Evolutionary conservation across 2,329 filamentous ascomycete genomes (phyloP).

Genomic region (Emericellopsis atlantica): DNA sequence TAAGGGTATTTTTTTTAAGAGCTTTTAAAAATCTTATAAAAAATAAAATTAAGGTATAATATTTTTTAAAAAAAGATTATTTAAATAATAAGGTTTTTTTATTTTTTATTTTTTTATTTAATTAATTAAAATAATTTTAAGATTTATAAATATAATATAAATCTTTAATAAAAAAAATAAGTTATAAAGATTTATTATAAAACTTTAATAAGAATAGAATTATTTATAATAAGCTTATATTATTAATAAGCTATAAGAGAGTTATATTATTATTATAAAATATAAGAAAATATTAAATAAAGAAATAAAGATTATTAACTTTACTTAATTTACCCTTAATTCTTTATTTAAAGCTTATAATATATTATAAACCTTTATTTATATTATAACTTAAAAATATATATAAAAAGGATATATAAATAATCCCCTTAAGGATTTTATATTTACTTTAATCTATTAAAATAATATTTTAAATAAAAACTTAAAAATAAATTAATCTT

Average conservation of each 20-base stretch:
- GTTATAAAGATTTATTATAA: no score
- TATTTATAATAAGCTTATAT: background rate
- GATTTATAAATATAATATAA: constrained; percentile 1
- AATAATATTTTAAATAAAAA: background rate
- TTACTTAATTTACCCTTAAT: background rate
- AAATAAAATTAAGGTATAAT: no score
- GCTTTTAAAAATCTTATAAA: background rate
- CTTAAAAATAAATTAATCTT: background rate
- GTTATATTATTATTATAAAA: background rate
- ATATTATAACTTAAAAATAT: background rate
- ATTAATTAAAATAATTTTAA: constrained; percentile 2
- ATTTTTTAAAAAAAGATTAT: constrained; percentile 1
- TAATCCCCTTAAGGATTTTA: background rate
- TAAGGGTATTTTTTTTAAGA: background rate
- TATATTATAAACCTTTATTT: background rate
- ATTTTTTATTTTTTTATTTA: constrained; percentile 1
- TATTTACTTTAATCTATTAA: background rate
- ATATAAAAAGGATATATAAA: background rate
- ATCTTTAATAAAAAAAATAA: background rate
- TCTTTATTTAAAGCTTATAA: background rate
- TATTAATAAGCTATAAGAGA: background rate
- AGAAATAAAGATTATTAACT: background rate
- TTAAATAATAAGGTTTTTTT: constrained; percentile 1
- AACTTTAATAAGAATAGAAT: no score
- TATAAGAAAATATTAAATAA: background rate